Base-by-base conservation (phyloP, 2,329 filamentous ascomycete species). In the Bisporella sp. region DNA sequence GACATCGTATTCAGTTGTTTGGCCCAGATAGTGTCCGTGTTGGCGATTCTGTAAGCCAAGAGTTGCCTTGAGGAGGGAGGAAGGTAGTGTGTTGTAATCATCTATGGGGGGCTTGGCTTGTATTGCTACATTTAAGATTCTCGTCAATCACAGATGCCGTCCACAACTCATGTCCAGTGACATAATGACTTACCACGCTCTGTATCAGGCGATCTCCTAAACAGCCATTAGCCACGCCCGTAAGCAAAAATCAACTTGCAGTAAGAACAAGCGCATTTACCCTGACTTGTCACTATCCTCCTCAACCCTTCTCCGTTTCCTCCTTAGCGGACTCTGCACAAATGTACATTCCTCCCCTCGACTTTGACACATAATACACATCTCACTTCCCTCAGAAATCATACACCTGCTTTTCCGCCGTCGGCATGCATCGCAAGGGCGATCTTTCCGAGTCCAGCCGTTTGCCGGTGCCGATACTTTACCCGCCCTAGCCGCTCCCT, bases 1-100 rank as follows among this genome's bases (percentile, higher is more conserved):
- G n/a, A 85, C 84, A 65, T 92, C 87, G 64, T 90, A 87, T 59
- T 89, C 85, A 41, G 86, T 89, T 43, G 86, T 91, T 52, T 85
- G 79, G 29, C 87, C 87, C 57, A 92, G 85, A 63, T 90, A 88
- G 66, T 88, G 84, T 69, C 85, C 87, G 67, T 85, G 87, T 53
- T 85, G 81, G 64, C 87, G 82, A 61, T 79, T 73, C 64, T 91
- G 86, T 56, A 91, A 77, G 54, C 87, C 87, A 49, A 92, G 73
- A 12, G 82, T 84, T 63, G 80, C 76, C 66, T 82, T 82, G 50
- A 86, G 73, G 58, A 84, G 73, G 50, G 79, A 81, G 45, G 78
- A 76, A 32, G 79, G 79, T 55, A 84, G 77, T 64, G 83, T 81
- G 64, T 79, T 79, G 75, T 84, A 62, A 48, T 62, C 58, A 35